These are phyloP conservation scores for Penicillium expansum DNA, from an alignment of 2,329 filamentous ascomycete species.

Conservation along the genomic window DNA sequence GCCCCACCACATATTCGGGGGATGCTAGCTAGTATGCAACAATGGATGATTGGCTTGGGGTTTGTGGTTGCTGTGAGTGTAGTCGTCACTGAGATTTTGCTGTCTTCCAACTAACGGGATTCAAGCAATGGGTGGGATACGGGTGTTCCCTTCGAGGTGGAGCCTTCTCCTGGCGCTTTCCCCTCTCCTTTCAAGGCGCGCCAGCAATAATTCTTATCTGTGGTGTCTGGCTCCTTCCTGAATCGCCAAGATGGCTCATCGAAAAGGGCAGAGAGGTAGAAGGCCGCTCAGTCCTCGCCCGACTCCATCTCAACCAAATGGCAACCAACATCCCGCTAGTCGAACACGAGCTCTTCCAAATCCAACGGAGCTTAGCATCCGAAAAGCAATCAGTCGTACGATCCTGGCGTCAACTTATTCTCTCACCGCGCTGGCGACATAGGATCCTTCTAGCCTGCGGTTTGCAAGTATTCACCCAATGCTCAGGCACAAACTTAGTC, in stretches of 20 bases:
- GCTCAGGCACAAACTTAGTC: conserved; percentile 50
- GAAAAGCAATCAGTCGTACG: conserved; percentile 37
- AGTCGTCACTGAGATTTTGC: conserved; percentile 15
- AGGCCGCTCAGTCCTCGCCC: conserved; percentile 34
- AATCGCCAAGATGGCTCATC: conserved; percentile 39
- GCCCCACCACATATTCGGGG: conserved; percentile 41
- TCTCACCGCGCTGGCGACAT: conserved; percentile 46
- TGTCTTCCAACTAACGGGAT: background rate
- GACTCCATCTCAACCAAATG: conserved; percentile 31
- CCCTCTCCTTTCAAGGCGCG: conserved; percentile 36
- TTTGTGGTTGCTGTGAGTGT: conserved; percentile 41
- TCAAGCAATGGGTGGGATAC: conserved; percentile 52
- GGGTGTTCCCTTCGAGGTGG: conserved; percentile 37
- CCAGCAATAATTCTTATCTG: conserved; percentile 41
- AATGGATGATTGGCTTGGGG: conserved; percentile 48
- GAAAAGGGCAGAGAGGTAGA: conserved; percentile 38
- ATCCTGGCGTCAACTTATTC: conserved; percentile 43
- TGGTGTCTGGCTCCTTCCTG: conserved; percentile 35
- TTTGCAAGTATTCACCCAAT: conserved; percentile 50
- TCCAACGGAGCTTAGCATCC: conserved; percentile 40
- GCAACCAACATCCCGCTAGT: conserved; percentile 34
- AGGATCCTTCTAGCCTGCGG: conserved; percentile 49
- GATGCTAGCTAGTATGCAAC: conserved; percentile 42
- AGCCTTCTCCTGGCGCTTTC: conserved; percentile 38
- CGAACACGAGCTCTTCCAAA: conserved; percentile 44